Evolutionary conservation across 257 asterid genomes (phyloP).

Genomic region (Nicotiana obtusifolia): DNA sequence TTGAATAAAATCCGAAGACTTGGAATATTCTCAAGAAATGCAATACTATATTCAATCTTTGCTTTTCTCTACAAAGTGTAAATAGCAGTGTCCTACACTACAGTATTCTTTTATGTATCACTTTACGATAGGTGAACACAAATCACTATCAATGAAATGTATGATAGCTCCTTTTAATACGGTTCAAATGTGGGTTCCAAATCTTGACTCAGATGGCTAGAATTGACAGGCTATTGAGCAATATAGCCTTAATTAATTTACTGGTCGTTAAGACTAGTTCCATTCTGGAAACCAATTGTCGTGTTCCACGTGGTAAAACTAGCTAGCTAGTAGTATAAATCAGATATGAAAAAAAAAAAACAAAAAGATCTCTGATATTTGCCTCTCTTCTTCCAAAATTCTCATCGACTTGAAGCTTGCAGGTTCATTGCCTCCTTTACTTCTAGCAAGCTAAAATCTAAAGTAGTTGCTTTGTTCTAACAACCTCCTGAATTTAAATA

Average conservation of each 20-base stretch:
- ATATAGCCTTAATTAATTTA: neutral
- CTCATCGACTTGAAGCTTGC: neutral
- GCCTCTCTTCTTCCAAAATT: neutral
- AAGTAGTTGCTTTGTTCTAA: no score
- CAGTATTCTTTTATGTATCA: neutral
- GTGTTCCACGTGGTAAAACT: neutral
- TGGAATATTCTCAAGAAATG: neutral
- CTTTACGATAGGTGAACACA: neutral
- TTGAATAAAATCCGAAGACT: neutral
- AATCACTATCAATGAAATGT: neutral
- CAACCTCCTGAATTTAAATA: no score
- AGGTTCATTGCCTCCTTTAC: neutral
- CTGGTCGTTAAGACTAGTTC: neutral
- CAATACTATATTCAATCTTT: neutral
- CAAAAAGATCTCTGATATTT: neutral
- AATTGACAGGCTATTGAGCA: neutral
- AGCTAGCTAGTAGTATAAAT: neutral
- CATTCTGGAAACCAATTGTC: neutral
- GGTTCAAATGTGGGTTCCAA: constrained; percentile 3
- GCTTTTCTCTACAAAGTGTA: neutral
- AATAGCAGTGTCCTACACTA: neutral
- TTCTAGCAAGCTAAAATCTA: neutral
- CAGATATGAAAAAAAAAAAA: neutral
- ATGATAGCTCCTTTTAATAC: neutral
- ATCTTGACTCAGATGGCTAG: neutral